Base-by-base conservation (phyloP, 768 basidiomycete genomes). In the Aureoboletus auriporus region DNA sequence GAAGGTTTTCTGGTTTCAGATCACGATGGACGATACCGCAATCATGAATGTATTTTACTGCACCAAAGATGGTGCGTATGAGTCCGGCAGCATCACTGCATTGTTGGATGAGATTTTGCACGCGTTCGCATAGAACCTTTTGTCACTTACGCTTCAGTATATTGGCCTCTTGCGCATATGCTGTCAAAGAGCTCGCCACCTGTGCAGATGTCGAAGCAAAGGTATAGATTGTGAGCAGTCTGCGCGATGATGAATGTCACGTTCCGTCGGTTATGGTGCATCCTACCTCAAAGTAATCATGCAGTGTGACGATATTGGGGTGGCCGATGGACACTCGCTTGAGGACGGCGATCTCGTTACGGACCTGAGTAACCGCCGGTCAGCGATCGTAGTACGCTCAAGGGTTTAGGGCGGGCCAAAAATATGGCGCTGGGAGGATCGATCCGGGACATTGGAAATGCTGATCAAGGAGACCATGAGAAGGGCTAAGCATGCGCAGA, bases 151-250 rank as follows among this genome's bases (percentile, higher is more conserved):
- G 83, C 84, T 71, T 99, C 95, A 62, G 92, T 93, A 68, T 96
- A 98, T 65, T 92, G 92, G 44, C 93, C 93, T 68, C 93, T 92
- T 28, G 93, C 92, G 62, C 95, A 98, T 74, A 99, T 98, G 42
- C 95, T 81, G 68, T 99, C 95, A 61, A 99, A 98, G n/a, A 99
- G 82, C 69, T 99, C 95, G 38, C 95, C 94, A 44, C 94, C 93
- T 3, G 90, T 93, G 73, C 95, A 98, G 8, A 97, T 82, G 69
- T 98, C 95, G 69, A 96, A 96, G 57, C 85, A 85, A 47, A 97
- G 86, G 69, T 97, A 93, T 40, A 96, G 78, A 60, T 95, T 96
- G 69, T 94, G 89, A 8, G 90, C 72, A 27, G 93, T 96, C 86
- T 91, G 56, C 2, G 26, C 13, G 46, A 42, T 23, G 34, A 51